Evolutionary conservation across 139 green algal genomes (phyloP).

Genomic region (Spirogloea muscicola): DNA sequence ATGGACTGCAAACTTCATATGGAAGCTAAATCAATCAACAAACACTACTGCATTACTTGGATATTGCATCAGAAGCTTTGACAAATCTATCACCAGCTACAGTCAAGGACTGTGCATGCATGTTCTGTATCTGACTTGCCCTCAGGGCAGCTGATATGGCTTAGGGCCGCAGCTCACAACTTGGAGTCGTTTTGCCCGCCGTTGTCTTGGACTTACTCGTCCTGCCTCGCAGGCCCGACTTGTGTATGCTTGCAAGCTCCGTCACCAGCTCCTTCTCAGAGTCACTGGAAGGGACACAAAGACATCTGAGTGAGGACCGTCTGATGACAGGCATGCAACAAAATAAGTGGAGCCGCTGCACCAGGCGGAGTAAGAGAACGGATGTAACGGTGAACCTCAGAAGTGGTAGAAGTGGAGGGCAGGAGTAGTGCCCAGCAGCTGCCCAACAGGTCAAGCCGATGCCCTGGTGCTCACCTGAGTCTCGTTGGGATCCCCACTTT

Average conservation of each 20-base stretch:
- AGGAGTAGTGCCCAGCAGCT: neutral
- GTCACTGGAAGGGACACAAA: slow-evolving; percentile 1
- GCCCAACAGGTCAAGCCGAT: neutral
- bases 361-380: no score
- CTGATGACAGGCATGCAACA: neutral
- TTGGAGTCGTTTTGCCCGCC: no score
- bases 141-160: no score
- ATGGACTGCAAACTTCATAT: neutral
- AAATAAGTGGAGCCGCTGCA: neutral
- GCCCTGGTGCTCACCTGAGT: slow-evolving; percentile 14
- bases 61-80: neutral
- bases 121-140: no score
- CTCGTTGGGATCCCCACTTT: slow-evolving; percentile 34
- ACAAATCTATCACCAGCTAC: neutral
- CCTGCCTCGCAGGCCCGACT: no score
- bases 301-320: neutral
- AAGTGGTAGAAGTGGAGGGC: neutral
- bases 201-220: no score
- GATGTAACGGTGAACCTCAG: no score
- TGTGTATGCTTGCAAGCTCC: slow-evolving; percentile 11
- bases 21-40: neutral
- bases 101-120: neutral
- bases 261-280: slow-evolving; percentile 18
- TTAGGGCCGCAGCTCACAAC: no score
- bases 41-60: neutral